Evolutionary conservation across 2,329 filamentous ascomycete species (phyloP).

Genomic region (Myriosclerotinia curreyana): DNA sequence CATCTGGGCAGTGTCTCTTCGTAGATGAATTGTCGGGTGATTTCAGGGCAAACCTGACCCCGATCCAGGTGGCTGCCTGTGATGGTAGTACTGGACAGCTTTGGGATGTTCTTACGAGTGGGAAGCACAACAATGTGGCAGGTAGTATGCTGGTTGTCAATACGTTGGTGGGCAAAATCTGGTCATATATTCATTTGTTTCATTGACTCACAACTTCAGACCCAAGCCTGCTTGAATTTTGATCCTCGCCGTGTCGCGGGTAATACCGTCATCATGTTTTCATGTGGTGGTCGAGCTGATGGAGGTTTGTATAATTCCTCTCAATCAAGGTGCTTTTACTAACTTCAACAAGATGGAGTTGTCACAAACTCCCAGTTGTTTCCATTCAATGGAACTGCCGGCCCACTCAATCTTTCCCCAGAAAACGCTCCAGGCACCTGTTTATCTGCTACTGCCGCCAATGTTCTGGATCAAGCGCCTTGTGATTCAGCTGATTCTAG

Average conservation of each 20-base stretch:
- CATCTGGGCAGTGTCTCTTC: slow-evolving; percentile 44
- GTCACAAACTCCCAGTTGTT: slow-evolving; percentile 22
- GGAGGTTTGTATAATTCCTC: slow-evolving; percentile 11
- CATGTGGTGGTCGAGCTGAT: slow-evolving; percentile 22
- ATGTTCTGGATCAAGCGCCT: slow-evolving; percentile 42
- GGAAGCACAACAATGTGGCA: slow-evolving; percentile 49
- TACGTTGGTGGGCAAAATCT: slow-evolving; percentile 43
- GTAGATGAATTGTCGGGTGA: slow-evolving; percentile 47
- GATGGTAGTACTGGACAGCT: slow-evolving; percentile 42
- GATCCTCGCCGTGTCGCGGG: slow-evolving; percentile 51
- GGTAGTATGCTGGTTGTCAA: slow-evolving; percentile 51
- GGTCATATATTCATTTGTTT: not conserved
- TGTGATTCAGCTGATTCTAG: slow-evolving; percentile 43
- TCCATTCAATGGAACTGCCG: slow-evolving; percentile 27
- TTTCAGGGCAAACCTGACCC: slow-evolving; percentile 47
- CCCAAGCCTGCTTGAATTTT: slow-evolving; percentile 57
- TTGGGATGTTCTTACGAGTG: slow-evolving; percentile 48
- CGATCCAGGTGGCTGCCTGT: slow-evolving; percentile 43
- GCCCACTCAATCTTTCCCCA: slow-evolving; percentile 45
- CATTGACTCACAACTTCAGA: slow-evolving; percentile 36
- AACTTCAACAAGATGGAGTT: slow-evolving; percentile 1
- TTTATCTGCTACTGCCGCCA: slow-evolving; percentile 43
- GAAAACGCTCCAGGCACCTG: slow-evolving; percentile 46
- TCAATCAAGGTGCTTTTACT: not conserved
- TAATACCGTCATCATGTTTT: slow-evolving; percentile 55